Conservation (phyloP, 441 rosid genomes). For the Brassica hybrid region DNA sequence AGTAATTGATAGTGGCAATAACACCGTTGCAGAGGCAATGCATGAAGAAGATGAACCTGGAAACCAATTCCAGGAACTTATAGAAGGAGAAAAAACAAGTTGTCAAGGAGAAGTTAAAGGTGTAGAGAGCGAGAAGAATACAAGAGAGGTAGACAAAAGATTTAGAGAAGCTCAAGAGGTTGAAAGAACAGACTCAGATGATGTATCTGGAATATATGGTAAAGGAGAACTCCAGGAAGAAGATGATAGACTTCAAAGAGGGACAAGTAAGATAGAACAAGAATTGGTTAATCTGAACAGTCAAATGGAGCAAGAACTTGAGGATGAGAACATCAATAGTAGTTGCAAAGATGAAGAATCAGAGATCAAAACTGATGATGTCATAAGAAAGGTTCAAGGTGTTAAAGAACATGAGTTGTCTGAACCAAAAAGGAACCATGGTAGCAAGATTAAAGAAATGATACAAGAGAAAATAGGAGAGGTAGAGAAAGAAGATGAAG, state of each 20-base stretch:
- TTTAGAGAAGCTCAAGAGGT: background rate
- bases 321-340: constrained; percentile 5
- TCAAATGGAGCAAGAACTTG: constrained; percentile 1
- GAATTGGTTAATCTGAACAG: constrained; percentile 8
- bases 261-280: background rate
- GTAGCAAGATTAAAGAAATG: background rate
- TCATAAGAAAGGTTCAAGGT: constrained; percentile 20
- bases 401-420: constrained; percentile 7
- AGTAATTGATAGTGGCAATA: constrained; percentile 7
- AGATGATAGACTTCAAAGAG: constrained; percentile 13
- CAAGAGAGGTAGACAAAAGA: constrained; percentile 8
- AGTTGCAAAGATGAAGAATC: constrained; percentile 7
- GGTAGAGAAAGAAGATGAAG: constrained; percentile 19
- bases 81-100: constrained; percentile 19
- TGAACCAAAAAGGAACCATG: constrained; percentile 20
- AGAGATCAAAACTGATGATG: constrained; percentile 19
- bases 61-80: constrained; percentile 6
- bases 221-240: constrained; percentile 38
- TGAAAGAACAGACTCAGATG: background rate
- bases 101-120: constrained; percentile 8
- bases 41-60: constrained; percentile 15
- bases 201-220: no score
- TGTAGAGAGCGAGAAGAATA: constrained; percentile 14
- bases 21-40: background rate
- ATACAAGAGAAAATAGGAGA: constrained; percentile 6